A percentile compares a stretch with the other conserved stretches of the same genome.
phyloP scores from a whole-genome alignment of 2,329 filamentous ascomycete genomes.

The Trichoderma arundinaceum region DNA sequence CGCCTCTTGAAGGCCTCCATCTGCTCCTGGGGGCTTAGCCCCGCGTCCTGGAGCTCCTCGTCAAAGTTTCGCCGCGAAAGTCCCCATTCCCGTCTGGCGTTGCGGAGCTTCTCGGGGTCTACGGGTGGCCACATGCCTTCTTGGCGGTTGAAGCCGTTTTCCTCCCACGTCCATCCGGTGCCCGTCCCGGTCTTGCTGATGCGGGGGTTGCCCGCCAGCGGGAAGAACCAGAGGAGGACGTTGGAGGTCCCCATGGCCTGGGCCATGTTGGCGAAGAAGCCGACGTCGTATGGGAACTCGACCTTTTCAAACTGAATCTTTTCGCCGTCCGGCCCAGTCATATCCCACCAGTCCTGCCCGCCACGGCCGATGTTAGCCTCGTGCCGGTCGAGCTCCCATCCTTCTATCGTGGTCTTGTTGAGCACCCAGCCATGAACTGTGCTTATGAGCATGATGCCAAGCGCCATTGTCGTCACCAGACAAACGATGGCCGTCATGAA shows the following conservation, averaged over 20 bases:
- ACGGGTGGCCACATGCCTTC: slow-evolving; percentile 66
- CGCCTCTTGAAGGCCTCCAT: slow-evolving; percentile 57
- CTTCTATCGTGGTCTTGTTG: slow-evolving; percentile 82
- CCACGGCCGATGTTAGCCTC: slow-evolving; percentile 60
- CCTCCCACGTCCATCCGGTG: slow-evolving; percentile 67
- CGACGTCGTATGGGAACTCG: slow-evolving; percentile 84
- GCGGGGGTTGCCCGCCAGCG: slow-evolving; percentile 61
- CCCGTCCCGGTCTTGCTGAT: slow-evolving; percentile 49
- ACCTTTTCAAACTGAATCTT: slow-evolving; percentile 63
- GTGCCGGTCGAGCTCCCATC: slow-evolving; percentile 73
- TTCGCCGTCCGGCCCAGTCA: slow-evolving; percentile 45
- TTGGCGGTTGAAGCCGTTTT: slow-evolving; percentile 76
- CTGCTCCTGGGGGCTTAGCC: slow-evolving; percentile 51
- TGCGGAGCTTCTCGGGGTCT: slow-evolving; percentile 65
- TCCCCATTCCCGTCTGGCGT: slow-evolving; percentile 49
- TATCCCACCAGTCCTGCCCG: slow-evolving; percentile 53
- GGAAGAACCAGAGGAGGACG: slow-evolving; percentile 70
- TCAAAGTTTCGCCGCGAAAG: slow-evolving; percentile 46
- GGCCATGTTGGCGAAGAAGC: slow-evolving; percentile 73
- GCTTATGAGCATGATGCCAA: slow-evolving; percentile 69
- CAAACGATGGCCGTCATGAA: slow-evolving; percentile 64
- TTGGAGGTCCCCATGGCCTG: slow-evolving; percentile 77
- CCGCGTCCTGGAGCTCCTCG: slow-evolving; percentile 44
- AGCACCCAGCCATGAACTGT: slow-evolving; percentile 65
- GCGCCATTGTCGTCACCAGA: slow-evolving; percentile 63